Evolutionary conservation across 2,329 filamentous ascomycete genomes (phyloP), one percentile per base, ranked within the genome.

Genomic region (Saccharata proteae): DNA sequence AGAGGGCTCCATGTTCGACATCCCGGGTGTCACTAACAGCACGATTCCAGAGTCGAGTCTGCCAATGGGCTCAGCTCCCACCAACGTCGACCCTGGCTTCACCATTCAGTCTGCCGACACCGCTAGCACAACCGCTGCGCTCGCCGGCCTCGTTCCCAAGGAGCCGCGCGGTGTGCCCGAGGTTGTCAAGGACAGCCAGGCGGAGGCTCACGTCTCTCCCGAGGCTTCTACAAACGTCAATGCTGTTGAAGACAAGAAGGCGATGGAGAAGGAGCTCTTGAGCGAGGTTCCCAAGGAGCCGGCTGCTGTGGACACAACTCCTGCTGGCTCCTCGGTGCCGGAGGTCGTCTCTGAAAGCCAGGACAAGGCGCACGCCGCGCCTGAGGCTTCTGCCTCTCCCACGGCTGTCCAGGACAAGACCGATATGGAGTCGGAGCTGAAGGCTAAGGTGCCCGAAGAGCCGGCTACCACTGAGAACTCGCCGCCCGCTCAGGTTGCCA

Each of bases 21-120:
- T 68, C 23, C 63, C 64, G 30, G 45, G 49, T 16, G 52, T 77
- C 35, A 63, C 69, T 26, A 68, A 64, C 39, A 76, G 67, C 55
- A 62, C 81, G 52, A 85, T 90, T 41, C 83, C 84, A 12, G 83
- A 92, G 59, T 88, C 82, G 6, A 82, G 79, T 54, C 65, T 90
- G 40, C 80, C 81, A 9, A 77, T 85, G 54, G 69, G 67, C 24
- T 29, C 31, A 15, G 31, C 19, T 11, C 19, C 30, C 13, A 43
- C 47, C 29, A 47, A 55, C 39, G 41, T 50, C 39, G 56, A 58
- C 27, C 52, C 55, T 7, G 54, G 55, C 30, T 39, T 55, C 21
- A 51, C 54, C 30, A 57, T 61, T 29, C 58, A 59, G 38, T 62
- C 58, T 14, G 54, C 54, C 34, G 57, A 52, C 17, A 55, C 59